Conservation (phyloP, 2,329 filamentous ascomycete species). For the Epichloe scottii region DNA sequence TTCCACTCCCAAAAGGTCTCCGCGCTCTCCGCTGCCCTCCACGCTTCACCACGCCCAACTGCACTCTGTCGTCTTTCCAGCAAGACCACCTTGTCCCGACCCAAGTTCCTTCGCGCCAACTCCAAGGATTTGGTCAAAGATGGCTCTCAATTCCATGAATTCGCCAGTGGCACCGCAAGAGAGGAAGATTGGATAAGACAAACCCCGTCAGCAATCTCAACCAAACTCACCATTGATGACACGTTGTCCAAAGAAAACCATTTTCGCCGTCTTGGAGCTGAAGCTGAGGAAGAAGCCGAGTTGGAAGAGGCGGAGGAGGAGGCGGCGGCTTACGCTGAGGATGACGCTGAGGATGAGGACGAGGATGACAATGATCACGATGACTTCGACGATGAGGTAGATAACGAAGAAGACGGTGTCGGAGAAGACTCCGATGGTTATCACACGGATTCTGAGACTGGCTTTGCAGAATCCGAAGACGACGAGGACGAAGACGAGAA, state of each 20-base stretch:
- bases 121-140: slow-evolving; percentile 39
- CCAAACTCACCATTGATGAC: slow-evolving; percentile 76
- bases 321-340: slow-evolving; percentile 28
- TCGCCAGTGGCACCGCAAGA: slow-evolving; percentile 68
- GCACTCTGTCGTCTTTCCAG: slow-evolving; percentile 10
- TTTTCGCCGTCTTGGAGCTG: slow-evolving; percentile 73
- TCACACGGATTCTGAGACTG: slow-evolving; percentile 59
- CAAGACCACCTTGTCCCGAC: slow-evolving; percentile 15
- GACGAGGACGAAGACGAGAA: slow-evolving; percentile 57
- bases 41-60: slow-evolving; percentile 13
- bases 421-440: slow-evolving; percentile 55
- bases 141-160: slow-evolving; percentile 70
- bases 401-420: slow-evolving; percentile 38
- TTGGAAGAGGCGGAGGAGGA: slow-evolving; percentile 55
- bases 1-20: slow-evolving; percentile 20
- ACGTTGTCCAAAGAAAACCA: slow-evolving; percentile 81
- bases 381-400: slow-evolving; percentile 33
- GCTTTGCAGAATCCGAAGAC: slow-evolving; percentile 57
- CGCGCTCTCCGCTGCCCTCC: slow-evolving; percentile 10
- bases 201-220: slow-evolving; percentile 48
- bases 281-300: slow-evolving; percentile 80
- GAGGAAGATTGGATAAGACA: slow-evolving; percentile 85
- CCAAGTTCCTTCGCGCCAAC: slow-evolving; percentile 38
- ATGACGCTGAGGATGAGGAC: slow-evolving; percentile 36
- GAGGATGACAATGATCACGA: slow-evolving; percentile 42